Conservation (phyloP, 805 yeast species). For the Schwanniomyces vanrijiae region DNA sequence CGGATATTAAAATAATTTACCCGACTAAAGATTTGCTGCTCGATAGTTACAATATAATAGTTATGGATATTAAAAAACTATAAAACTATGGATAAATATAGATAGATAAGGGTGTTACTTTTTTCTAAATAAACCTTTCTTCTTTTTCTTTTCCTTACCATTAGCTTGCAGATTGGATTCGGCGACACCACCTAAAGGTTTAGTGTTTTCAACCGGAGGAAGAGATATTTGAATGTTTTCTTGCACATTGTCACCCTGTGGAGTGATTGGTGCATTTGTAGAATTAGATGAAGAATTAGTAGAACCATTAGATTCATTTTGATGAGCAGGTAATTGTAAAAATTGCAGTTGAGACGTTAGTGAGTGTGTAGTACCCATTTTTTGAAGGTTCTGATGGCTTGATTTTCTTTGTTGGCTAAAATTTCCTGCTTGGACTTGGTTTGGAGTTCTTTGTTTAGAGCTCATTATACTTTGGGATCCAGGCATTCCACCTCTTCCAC, state of each 20-base stretch:
- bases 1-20: background rate
- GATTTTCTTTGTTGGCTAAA: conserved; percentile 3
- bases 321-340: conserved; percentile 14
- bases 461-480: background rate
- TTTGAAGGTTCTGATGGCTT: conserved; percentile 1
- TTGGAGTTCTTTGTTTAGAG: conserved; percentile 1
- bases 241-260: conserved; percentile 13
- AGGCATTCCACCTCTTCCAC: conserved; percentile 51
- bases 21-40: background rate
- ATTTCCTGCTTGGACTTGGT: background rate
- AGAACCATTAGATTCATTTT: conserved; percentile 18
- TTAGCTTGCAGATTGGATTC: conserved; percentile 11
- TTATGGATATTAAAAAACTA: background rate
- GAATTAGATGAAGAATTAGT: conserved; percentile 20
- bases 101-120: conserved; percentile 3
- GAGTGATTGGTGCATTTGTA: conserved; percentile 20
- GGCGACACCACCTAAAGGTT: conserved; percentile 31
- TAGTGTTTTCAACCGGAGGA: conserved; percentile 11
- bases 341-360: conserved; percentile 13
- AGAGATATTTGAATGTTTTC: conserved; percentile 12
- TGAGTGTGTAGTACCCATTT: background rate
- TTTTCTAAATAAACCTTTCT: conserved; percentile 27
- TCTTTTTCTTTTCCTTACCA: conserved; percentile 23
- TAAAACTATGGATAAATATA: background rate
- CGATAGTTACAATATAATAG: background rate